Percentiles rank a stretch among this genome's conserved stretches.
Evolutionary conservation across 352 stramenopile genomes (phyloP).

Genomic region (Globisporangium emineosum): DNA sequence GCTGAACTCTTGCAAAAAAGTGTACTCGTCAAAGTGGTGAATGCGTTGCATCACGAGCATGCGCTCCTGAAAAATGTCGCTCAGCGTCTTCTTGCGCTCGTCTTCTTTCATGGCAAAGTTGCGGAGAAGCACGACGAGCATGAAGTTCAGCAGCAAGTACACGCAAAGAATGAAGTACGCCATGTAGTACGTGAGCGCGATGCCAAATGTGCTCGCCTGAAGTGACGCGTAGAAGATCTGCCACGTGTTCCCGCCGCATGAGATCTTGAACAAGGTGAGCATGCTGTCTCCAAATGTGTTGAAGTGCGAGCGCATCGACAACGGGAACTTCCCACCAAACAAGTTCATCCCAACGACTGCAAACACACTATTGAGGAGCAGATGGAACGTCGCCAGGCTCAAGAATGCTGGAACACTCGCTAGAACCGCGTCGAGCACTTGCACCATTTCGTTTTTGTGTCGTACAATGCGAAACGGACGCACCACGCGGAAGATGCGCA

Average conservation of each 20-base stretch:
- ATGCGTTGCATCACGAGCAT: constrained; percentile 79
- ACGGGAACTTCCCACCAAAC: constrained; percentile 72
- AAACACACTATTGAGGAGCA: constrained; percentile 75
- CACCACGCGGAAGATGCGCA: constrained; percentile 77
- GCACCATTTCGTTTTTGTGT: constrained; percentile 69
- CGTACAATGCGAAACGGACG: constrained; percentile 73
- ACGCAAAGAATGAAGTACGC: constrained; percentile 67
- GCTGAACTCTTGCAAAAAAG: constrained; percentile 72
- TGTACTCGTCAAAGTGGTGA: constrained; percentile 76
- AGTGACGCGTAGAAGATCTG: constrained; percentile 75
- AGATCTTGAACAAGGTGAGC: constrained; percentile 85
- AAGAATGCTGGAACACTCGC: constrained; percentile 65
- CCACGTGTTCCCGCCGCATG: constrained; percentile 80
- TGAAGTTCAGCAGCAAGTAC: constrained; percentile 80
- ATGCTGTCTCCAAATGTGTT: constrained; percentile 84
- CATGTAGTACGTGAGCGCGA: constrained; percentile 71
- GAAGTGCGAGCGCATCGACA: constrained; percentile 70
- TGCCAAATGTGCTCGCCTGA: constrained; percentile 46
- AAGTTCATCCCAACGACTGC: constrained; percentile 83
- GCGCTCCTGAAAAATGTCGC: constrained; percentile 69
- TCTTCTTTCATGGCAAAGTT: constrained; percentile 88
- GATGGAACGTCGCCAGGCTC: constrained; percentile 54
- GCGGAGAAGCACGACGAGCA: constrained; percentile 78
- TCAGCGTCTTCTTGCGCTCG: constrained; percentile 66
- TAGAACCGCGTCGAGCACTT: constrained; percentile 71